Base-by-base conservation (phyloP, 495 filamentous ascomycete genomes). In the Coniosporium apollinis region DNA sequence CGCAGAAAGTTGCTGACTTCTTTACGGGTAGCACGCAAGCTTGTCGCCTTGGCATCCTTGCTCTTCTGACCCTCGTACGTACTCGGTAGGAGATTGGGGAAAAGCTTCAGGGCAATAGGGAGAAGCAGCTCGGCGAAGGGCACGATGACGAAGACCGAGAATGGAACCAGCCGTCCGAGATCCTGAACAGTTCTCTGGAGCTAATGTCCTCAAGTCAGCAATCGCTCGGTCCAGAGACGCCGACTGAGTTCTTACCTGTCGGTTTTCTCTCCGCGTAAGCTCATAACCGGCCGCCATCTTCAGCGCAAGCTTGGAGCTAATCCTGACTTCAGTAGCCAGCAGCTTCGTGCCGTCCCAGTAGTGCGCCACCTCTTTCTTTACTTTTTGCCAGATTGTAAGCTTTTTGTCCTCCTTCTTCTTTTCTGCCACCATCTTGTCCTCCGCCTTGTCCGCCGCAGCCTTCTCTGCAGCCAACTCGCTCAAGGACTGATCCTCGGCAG, bases 261-360 rank as follows among this genome's bases (percentile, higher is more conserved):
- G 67, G 54, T 86, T 70, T 62, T 99, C 89, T 61, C 89, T 70
- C 39, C 89, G 76, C 36, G 81, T 94, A 33, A 99, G 70, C 59
- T 99, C 89, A 59, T 99, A 99, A 0, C 89, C 89, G 39, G 76
- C 85, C 6, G 85, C 87, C 89, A 99, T 99, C 65, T 94, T 94
- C 54, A 93, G 54, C 1, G 85, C 89, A 42, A 99, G 60, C 24
- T 78, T 78, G 8, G 74, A 78, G 57, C 85, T 94, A 50, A 99
- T 99, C 56, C 63, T 78, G 39, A 94, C 78, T 59, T 99, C 89
- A 1, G 81, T 79, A 17, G 81, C 83, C 46, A 99, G 66, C 43
- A 99, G 64, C 58, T 99, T 99, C n/a, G 86, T 99, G 24, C 89
- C 89, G 66, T 99, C 89, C 89, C 89, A 96, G 61, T 96, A 99